Percentiles rank a stretch among this genome's conserved stretches.
These are phyloP conservation scores for Acer negundo DNA, from an alignment of 345 rosid species.

Conservation along the genomic window DNA sequence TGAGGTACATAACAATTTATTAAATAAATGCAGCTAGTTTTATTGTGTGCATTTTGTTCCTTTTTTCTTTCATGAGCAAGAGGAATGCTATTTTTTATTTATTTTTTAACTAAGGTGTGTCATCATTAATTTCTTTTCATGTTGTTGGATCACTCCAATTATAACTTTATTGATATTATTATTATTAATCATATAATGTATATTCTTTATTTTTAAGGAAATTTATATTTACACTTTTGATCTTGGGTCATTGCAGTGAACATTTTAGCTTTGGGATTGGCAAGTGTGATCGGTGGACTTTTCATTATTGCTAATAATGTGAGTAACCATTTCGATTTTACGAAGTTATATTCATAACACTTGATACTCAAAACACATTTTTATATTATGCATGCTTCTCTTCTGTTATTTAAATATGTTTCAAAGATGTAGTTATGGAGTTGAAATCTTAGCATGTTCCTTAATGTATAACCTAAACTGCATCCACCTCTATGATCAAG, in stretches of 20 bases:
- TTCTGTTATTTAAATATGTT: not conserved
- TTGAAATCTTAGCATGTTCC: not conserved
- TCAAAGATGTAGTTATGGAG: too few species aligned
- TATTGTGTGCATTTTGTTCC: not conserved
- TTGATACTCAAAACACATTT: too few species aligned
- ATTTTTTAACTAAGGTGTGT: not conserved
- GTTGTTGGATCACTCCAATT: not conserved
- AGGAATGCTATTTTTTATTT: not conserved
- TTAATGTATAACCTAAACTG: not conserved
- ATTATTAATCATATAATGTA: not conserved
- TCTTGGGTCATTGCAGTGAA: slow-evolving; percentile 61
- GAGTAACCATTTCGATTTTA: slow-evolving; percentile 29
- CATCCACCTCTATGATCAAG: not conserved
- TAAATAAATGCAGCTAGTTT: not conserved
- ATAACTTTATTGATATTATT: not conserved
- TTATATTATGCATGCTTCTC: too few species aligned
- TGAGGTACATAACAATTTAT: not conserved
- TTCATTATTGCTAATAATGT: slow-evolving; percentile 60
- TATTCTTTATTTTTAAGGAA: not conserved
- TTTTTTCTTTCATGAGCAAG: not conserved
- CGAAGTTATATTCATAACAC: not conserved
- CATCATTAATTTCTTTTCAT: not conserved
- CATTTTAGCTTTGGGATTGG: slow-evolving; percentile 73
- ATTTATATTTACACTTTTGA: not conserved
- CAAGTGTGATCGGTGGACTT: slow-evolving; percentile 81